Evolutionary conservation across 2,329 filamentous ascomycete genomes (phyloP).

Genomic region (Fusarium bactridioides): DNA sequence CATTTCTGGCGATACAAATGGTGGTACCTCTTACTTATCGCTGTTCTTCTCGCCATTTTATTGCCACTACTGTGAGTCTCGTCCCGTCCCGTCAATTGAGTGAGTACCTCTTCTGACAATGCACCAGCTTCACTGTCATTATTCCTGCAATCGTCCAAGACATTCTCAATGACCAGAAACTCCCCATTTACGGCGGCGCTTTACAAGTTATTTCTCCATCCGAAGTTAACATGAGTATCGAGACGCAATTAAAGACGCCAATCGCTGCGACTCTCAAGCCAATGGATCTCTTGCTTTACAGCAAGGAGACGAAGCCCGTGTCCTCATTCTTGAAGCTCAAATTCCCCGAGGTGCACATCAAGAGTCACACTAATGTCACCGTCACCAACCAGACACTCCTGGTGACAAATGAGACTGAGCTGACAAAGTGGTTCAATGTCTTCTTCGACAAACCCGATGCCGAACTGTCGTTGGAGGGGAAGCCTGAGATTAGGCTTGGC

Average conservation of each 20-base stretch:
- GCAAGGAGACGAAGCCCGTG: slow-evolving; percentile 43
- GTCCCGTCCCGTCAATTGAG: no score
- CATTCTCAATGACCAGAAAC: slow-evolving; percentile 52
- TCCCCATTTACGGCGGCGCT: slow-evolving; percentile 50
- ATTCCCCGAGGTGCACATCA: slow-evolving; percentile 45
- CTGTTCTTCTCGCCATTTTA: slow-evolving; percentile 54
- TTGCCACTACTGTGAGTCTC: slow-evolving; percentile 55
- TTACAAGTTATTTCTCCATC: slow-evolving; percentile 46
- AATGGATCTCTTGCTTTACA: slow-evolving; percentile 51
- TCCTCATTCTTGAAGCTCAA: slow-evolving; percentile 35
- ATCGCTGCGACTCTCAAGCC: slow-evolving; percentile 49
- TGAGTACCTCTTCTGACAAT: not conserved
- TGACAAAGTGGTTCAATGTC: slow-evolving; percentile 49
- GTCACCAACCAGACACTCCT: slow-evolving; percentile 47
- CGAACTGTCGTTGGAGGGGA: slow-evolving; percentile 50
- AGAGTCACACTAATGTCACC: slow-evolving; percentile 48
- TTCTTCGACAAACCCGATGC: slow-evolving; percentile 51
- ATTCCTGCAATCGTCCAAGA: slow-evolving; percentile 56
- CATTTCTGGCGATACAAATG: slow-evolving; percentile 55
- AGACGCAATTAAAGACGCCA: slow-evolving; percentile 50
- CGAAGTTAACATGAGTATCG: slow-evolving; percentile 47
- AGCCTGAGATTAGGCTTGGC: slow-evolving; percentile 50
- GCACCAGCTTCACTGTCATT: slow-evolving; percentile 54
- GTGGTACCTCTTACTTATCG: slow-evolving; percentile 52
- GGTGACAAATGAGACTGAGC: slow-evolving; percentile 50